Percentiles rank a stretch among this genome's conserved stretches.
Evolutionary conservation across 2,329 filamentous ascomycete genomes (phyloP).

Genomic region (Pseudovirgaria hyperparasitica): DNA sequence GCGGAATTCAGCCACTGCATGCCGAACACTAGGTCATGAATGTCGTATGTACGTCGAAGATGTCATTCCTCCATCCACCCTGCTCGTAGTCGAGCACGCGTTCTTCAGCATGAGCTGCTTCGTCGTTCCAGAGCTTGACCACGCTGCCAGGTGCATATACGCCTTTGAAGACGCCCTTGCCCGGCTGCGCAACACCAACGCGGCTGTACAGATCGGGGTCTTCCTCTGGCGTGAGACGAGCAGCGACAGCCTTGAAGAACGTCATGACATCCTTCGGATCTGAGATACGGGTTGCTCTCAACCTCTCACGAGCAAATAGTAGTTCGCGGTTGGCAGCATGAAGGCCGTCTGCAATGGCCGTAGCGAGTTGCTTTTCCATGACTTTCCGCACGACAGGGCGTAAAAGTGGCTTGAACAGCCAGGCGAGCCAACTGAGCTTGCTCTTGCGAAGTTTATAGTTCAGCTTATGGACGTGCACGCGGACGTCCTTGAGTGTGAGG

Average conservation of each 20-base stretch:
- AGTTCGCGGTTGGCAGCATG: conserved; percentile 72
- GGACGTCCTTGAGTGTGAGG: conserved; percentile 60
- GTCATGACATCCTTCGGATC: conserved; percentile 68
- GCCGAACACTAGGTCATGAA: conserved; percentile 15
- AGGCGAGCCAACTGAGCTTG: conserved; percentile 65
- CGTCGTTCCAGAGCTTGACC: conserved; percentile 79
- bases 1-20: too few species aligned
- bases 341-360: conserved; percentile 56
- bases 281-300: conserved; percentile 74
- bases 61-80: conserved; percentile 70
- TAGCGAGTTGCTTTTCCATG: conserved; percentile 65
- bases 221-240: conserved; percentile 56
- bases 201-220: conserved; percentile 67
- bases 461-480: conserved; percentile 76
- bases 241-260: conserved; percentile 71
- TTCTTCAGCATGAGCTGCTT: conserved; percentile 57
- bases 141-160: conserved; percentile 83
- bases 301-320: conserved; percentile 71
- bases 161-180: conserved; percentile 60
- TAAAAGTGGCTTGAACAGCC: conserved; percentile 73
- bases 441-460: conserved; percentile 64
- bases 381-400: conserved; percentile 68
- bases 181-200: conserved; percentile 53
- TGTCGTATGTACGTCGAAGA: conserved; percentile 49
- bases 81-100: conserved; percentile 59